A percentile compares a stretch with the other conserved stretches of the same genome.
phyloP scores from a whole-genome alignment of 257 asterid species.

The Jasminum sambac region DNA sequence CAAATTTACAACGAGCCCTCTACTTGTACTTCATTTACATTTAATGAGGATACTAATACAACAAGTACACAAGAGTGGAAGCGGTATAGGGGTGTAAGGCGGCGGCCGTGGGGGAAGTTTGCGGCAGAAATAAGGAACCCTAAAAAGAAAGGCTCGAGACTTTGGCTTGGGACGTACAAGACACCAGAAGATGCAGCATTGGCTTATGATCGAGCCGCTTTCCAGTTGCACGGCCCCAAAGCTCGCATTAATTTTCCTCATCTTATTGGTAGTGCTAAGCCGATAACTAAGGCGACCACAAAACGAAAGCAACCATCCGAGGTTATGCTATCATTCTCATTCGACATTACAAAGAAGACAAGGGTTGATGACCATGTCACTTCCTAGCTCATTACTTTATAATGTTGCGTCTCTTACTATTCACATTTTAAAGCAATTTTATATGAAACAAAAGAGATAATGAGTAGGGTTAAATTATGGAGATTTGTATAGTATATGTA shows the following conservation, averaged over 20 bases:
- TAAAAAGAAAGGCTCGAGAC: slow-evolving; percentile 38
- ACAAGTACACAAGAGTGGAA: slow-evolving; percentile 39
- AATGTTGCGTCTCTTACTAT: too few species aligned
- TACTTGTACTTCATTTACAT: not conserved
- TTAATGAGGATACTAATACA: too few species aligned
- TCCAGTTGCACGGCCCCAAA: slow-evolving; percentile 38
- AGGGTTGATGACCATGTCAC: too few species aligned
- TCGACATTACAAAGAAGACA: not conserved
- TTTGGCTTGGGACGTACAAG: slow-evolving; percentile 60
- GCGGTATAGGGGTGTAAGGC: slow-evolving; percentile 50
- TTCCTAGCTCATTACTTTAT: too few species aligned
- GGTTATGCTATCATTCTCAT: not conserved
- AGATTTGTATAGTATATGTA: too few species aligned
- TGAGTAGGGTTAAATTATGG: too few species aligned
- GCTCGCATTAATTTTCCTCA: slow-evolving; percentile 52
- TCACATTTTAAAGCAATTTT: too few species aligned
- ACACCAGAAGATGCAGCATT: slow-evolving; percentile 61
- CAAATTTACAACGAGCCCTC: not conserved
- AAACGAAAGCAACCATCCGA: slow-evolving; percentile 12
- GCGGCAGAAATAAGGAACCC: slow-evolving; percentile 60
- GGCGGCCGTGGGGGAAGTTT: slow-evolving; percentile 57
- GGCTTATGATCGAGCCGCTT: slow-evolving; percentile 51
- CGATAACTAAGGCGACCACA: slow-evolving; percentile 34
- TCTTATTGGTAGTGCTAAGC: slow-evolving; percentile 42
- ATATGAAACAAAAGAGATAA: too few species aligned